Evolutionary conservation across 2,329 filamentous ascomycete species (phyloP), one percentile per base, ranked within the genome.

Genomic region (Cordyceps farinosa): DNA sequence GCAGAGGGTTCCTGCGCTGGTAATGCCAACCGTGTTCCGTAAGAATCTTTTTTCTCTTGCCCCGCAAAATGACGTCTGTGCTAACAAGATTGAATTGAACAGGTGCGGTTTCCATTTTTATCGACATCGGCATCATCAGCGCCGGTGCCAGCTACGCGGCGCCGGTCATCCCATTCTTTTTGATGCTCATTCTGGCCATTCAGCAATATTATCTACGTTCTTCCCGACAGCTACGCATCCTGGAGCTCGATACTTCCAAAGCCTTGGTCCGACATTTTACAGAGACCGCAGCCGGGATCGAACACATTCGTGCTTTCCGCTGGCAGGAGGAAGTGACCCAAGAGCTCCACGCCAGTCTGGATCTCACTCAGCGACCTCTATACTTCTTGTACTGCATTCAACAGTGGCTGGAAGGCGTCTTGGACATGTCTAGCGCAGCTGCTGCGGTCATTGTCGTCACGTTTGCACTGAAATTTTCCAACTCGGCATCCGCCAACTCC

Each of bases 351-450:
- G 64, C 68, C 3, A 73, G 82, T 0, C 71, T 86, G 1, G 79
- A 86, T 64, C 69, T 72, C 10, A 82, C 82, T 0, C 84, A 86
- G 66, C 71, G 76, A 30, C 82, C 84, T 1, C 81, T 80, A 55
- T 87, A 87, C 67, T 75, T 84, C 1, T 72, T 86, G 6, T 81
- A 77, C 61, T 79, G 79, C 38, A 77, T 84, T n/a, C 84, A 87
- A 67, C 76, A 81, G 47, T 87, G 84, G 84, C 71, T 84, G 0
- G 78, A 72, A 0, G 69, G 84, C 2, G 79, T 81, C 1, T 67
- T 84, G 6, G 79, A 82, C 64, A 68, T 83, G 8, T 71, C 50
- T 5, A 59, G 44, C 9, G 45, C 44, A 11, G 34, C 17, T 9
- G 56, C 56, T n/a, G 56, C 56, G 4, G 45, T 59, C n/a, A 2